These are phyloP conservation scores for Mortierella sp. DNA, from an alignment of 371 early-diverging fungal species.

Conservation along the genomic window DNA sequence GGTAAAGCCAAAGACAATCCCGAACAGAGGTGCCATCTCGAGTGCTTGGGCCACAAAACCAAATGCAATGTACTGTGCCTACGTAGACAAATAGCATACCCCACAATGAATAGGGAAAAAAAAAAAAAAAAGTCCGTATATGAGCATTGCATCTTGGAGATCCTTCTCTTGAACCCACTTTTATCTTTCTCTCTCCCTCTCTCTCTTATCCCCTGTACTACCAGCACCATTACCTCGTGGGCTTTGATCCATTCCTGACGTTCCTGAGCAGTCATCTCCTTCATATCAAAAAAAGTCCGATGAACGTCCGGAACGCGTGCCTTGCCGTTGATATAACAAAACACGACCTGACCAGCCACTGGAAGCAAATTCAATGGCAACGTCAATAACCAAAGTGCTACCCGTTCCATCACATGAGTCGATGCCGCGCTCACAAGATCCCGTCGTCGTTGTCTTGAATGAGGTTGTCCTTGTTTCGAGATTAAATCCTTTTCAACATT, in stretches of 20 bases:
- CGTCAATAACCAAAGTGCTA: constrained; percentile 25
- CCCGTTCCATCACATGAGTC: neutral
- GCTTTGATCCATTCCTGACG: constrained; percentile 18
- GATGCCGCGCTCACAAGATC: constrained; percentile 21
- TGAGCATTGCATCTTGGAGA: neutral
- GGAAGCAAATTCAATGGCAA: constrained; percentile 33
- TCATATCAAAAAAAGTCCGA: constrained; percentile 27
- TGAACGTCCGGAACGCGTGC: constrained; percentile 32
- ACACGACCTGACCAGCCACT: constrained; percentile 18
- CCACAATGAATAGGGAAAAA: too few species aligned
- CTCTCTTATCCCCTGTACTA: too few species aligned
- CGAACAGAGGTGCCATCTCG: constrained; percentile 29
- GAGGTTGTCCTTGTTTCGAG: neutral
- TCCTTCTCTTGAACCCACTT: too few species aligned
- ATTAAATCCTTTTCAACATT: too few species aligned
- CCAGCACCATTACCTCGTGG: constrained; percentile 1
- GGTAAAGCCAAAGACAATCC: constrained; percentile 43
- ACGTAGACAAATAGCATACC: too few species aligned
- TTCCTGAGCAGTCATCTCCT: constrained; percentile 22
- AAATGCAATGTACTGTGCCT: constrained; percentile 23
- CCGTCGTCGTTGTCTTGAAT: constrained; percentile 8
- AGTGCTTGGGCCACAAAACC: constrained; percentile 31
- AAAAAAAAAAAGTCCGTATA: neutral
- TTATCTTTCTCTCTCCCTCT: too few species aligned
- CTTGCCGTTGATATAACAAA: constrained; percentile 33